Conservation (phyloP, 768 basidiomycete species). For the Lactarius tabidus region DNA sequence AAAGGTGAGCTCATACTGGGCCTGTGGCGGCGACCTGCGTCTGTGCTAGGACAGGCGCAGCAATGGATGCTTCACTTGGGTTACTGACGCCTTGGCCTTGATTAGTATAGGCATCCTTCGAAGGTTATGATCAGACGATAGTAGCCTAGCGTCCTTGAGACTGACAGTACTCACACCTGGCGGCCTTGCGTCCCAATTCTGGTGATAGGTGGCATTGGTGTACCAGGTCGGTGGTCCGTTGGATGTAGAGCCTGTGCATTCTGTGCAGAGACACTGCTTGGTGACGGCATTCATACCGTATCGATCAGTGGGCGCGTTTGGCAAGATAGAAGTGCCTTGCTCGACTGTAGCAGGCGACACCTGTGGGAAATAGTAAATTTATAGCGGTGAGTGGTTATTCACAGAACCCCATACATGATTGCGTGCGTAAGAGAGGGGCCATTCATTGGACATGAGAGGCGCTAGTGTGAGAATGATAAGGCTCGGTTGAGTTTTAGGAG, state of each 20-base stretch:
- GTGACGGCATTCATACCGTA: neutral
- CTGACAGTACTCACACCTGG: neutral
- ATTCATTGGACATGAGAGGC: neutral
- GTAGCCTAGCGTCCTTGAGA: neutral
- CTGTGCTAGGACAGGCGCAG: neutral
- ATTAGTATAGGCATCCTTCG: neutral
- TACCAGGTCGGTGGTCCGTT: neutral
- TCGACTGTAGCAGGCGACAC: neutral
- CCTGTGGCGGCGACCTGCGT: neutral
- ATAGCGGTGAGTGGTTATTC: neutral
- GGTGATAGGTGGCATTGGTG: neutral
- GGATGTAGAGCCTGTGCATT: neutral
- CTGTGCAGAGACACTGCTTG: neutral
- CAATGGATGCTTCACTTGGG: neutral
- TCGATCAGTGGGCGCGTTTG: neutral
- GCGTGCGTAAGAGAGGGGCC: neutral
- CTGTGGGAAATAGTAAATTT: neutral
- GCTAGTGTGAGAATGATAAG: neutral
- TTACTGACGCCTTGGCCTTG: neutral
- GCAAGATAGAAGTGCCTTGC: neutral
- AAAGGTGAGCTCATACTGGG: neutral
- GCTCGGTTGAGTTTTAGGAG: too few species aligned
- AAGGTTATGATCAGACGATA: neutral
- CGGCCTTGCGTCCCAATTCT: neutral
- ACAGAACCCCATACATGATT: neutral